Base-by-base conservation (phyloP, 352 stramenopile genomes). In the Elongisporangium undulatum region DNA sequence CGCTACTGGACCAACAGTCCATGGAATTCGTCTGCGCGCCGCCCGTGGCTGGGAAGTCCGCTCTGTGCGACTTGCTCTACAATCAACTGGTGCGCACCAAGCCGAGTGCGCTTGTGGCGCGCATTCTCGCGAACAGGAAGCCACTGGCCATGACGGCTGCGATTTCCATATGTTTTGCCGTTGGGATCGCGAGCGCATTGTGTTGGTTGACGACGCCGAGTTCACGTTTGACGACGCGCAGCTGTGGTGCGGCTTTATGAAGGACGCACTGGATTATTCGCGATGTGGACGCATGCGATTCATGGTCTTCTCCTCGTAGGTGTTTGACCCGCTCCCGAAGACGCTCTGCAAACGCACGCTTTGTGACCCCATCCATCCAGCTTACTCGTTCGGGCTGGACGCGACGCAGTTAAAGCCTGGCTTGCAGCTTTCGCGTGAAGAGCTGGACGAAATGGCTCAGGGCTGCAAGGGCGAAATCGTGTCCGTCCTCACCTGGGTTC, bases 381-480 rank as follows among this genome's bases (percentile, higher is more conserved):
- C 52, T n/a, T 45, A 66, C 61, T 56, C 52, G 5, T 54, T 66
- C 61, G 60, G 60, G 24, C 61, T 61, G 60, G 61, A 56, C 61
- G 60, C 45, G 29, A 61, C 45, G 34, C 23, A 56, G n/a, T 53
- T 34, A 20, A 66, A 66, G 23, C 60, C 60, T 66, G 60, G 54
- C 19, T 61, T 61, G 49, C 21, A 61, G 22, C 52, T 66, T 49
- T 62, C 60, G 41, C 60, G 60, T 50, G 60, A 49, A 34, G 54
- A 66, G 34, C 55, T 66, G 60, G 56, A 52, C 9, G 48, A 51
- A 51, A 51, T 66, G 60, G 54, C 61, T 53, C 8, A 54, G 13
- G 41, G 60, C 21, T 61, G 52, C 45, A 60, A 34, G 49, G 60
- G 53, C 5, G 41, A 23, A 66, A 54, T 50, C 16, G 54, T 66